phyloP scores from a whole-genome alignment of 805 yeast genomes.

The Pichia occidentalis region DNA sequence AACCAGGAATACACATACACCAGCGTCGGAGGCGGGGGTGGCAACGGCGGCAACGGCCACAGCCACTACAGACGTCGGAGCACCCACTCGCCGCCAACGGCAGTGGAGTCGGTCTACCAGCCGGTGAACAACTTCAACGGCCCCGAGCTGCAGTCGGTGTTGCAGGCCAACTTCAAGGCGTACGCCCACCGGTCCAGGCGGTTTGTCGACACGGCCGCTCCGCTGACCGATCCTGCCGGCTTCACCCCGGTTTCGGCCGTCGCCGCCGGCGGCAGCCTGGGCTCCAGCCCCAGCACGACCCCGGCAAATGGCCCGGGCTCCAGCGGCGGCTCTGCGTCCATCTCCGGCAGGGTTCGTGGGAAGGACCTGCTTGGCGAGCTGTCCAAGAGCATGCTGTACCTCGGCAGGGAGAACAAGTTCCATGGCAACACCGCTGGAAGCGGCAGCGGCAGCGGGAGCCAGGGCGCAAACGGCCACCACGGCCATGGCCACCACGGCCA shows the following conservation, averaged over 20 bases:
- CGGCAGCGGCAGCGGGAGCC: too few species aligned
- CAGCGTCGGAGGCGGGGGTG: too few species aligned
- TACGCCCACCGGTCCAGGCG: too few species aligned
- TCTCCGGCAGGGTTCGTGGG: neutral
- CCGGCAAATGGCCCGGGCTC: neutral
- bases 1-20: too few species aligned
- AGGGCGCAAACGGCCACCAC: too few species aligned
- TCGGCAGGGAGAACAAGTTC: neutral
- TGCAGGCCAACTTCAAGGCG: conserved; percentile 1
- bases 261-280: too few species aligned
- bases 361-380: conserved; percentile 6
- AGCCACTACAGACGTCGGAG: conserved; percentile 2
- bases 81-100: neutral
- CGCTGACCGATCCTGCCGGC: too few species aligned
- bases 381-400: conserved; percentile 1
- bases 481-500: too few species aligned
- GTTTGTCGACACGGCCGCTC: too few species aligned
- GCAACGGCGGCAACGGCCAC: neutral
- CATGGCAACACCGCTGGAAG: neutral
- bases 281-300: too few species aligned
- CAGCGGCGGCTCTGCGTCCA: conserved; percentile 1
- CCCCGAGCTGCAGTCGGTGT: neutral
- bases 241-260: too few species aligned
- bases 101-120: neutral
- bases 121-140: conserved; percentile 9